Base-by-base conservation (phyloP, 352 stramenopile species). In the Pythium brachiatum region DNA sequence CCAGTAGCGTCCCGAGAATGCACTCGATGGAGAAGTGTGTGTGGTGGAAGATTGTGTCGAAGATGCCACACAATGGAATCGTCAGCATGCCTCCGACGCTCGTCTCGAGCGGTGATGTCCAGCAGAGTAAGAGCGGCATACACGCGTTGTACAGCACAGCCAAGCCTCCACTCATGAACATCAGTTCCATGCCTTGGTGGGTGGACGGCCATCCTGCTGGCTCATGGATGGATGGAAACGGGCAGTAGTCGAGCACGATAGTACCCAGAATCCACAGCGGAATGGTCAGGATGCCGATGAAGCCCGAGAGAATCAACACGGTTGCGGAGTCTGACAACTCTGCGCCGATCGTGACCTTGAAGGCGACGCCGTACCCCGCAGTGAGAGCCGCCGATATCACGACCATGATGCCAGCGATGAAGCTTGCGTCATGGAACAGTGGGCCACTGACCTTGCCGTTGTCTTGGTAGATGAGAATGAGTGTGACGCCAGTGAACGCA, bases 1-100 rank as follows among this genome's bases (percentile, higher is more conserved):
- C 73, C 29, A 81, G 56, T 2, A 56, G 26, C 20, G 76, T 79
- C 13, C 76, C 76, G 4, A 70, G 38, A 38, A 84, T 68, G 50
- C 76, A 79, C 60, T 78, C 47, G 56, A 53, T 69, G 5, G 75
- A 76, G 61, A 86, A 86, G n/a, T 57, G 54, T 15, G 76, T 77
- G 51, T 70, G 56, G 53, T 82, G 73, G 34, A 83, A 23, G 16
- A 78, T 39, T 11, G 65, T 73, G 57, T 87, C 75, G 60, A 78
- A 50, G n/a, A 87, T 13, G 15, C 62, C 78, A 2, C 75, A 78
- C 21, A 84, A 46, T 13, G 78, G 78, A 41, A 87, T 77, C 31
- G 66, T 81, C 29, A 81, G 57, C 78, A 84, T 82, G 29, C 69
- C 75, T 0, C 73, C 73, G 25, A 83, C 75, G 50, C 75, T 79